phyloP scores from a whole-genome alignment of 768 basidiomycete species.

The Tulasnella sp. region DNA sequence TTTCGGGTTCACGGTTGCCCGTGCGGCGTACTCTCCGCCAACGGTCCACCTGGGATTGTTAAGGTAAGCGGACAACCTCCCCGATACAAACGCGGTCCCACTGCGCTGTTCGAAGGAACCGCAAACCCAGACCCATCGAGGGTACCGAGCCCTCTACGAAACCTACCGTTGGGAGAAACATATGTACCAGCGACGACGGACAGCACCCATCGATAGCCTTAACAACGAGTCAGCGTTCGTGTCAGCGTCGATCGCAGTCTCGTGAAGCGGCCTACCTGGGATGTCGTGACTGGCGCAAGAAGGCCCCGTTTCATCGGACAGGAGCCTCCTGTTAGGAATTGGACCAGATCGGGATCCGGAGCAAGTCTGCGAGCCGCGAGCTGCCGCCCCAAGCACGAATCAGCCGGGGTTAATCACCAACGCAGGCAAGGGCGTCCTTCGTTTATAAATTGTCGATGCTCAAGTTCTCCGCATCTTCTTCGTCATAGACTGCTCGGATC shows the following conservation, averaged over 20 bases:
- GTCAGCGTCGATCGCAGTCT: neutral
- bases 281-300: neutral
- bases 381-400: neutral
- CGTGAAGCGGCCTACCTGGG: neutral
- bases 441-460: no score
- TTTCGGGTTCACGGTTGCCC: neutral
- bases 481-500: no score
- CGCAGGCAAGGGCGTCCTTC: no score
- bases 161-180: neutral
- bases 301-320: neutral
- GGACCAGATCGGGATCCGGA: neutral
- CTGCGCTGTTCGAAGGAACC: neutral
- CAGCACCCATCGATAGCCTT: neutral
- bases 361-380: neutral
- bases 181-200: neutral
- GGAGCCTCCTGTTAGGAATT: neutral
- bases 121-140: conserved; percentile 2
- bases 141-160: neutral
- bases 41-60: neutral
- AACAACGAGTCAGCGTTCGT: neutral
- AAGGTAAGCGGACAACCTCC: neutral
- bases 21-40: neutral
- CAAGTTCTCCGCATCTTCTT: no score
- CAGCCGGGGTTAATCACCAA: no score
- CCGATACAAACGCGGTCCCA: neutral